These are phyloP conservation scores for Lasiodiplodia theobromae DNA, from an alignment of 2,329 filamentous ascomycete genomes.

Conservation along the genomic window DNA sequence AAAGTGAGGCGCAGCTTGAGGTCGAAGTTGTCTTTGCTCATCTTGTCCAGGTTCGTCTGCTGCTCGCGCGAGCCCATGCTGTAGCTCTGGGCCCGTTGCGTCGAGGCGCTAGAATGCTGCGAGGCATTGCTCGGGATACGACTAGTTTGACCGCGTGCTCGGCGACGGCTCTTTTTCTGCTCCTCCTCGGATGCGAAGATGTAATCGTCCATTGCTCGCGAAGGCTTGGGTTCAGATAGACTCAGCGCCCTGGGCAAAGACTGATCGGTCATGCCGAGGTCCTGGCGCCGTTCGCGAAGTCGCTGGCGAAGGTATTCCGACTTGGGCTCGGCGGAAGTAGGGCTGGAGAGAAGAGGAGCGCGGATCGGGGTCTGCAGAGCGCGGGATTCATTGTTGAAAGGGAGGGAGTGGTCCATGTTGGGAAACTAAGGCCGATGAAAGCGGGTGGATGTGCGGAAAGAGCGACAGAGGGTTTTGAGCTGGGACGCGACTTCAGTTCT, in stretches of 20 bases:
- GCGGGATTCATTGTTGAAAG: slow-evolving; percentile 4
- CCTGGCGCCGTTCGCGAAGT: slow-evolving; percentile 24
- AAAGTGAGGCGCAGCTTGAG: slow-evolving; percentile 29
- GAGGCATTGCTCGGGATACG: slow-evolving; percentile 9
- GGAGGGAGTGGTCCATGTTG: slow-evolving; percentile 1
- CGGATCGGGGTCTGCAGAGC: slow-evolving; percentile 7
- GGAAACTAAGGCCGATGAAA: neutral
- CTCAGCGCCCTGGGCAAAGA: slow-evolving; percentile 1
- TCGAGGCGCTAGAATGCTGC: neutral
- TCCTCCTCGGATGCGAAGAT: slow-evolving; percentile 28
- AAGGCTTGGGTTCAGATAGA: slow-evolving; percentile 10
- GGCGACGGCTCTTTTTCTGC: neutral
- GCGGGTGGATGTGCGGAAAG: neutral
- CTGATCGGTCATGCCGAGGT: slow-evolving; percentile 16
- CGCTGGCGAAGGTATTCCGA: slow-evolving; percentile 26
- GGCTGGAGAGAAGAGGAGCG: neutral
- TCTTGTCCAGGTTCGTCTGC: slow-evolving; percentile 24
- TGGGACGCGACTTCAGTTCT: slow-evolving; percentile 14
- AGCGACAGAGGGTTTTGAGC: slow-evolving; percentile 14
- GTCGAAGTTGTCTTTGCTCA: slow-evolving; percentile 30
- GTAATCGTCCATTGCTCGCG: slow-evolving; percentile 22
- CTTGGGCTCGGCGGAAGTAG: slow-evolving; percentile 4
- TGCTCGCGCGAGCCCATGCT: slow-evolving; percentile 25
- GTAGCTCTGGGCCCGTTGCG: neutral
- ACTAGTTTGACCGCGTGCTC: neutral